phyloP scores from a whole-genome alignment of 1,139 yeast genomes.

The Taphrina populina region DNA sequence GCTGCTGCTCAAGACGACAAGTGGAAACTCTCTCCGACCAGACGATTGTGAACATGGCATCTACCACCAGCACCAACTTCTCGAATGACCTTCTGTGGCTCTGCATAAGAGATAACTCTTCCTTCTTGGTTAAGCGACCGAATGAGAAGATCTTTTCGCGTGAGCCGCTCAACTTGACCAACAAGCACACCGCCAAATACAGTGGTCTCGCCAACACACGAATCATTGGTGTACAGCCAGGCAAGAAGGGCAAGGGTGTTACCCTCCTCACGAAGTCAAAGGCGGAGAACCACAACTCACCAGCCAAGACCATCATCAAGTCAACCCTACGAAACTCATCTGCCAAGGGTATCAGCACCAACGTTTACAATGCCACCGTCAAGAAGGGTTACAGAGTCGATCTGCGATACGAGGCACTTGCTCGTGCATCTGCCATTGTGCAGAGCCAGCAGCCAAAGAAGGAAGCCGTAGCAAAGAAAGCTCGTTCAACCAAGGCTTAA shows the following conservation, averaged over 20 bases:
- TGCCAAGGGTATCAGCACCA: constrained; percentile 49
- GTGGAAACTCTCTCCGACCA: too few relatives aligned
- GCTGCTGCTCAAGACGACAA: too few relatives aligned
- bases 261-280: constrained; percentile 50
- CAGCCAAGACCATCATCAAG: constrained; percentile 36
- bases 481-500: constrained; percentile 28
- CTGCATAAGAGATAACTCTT: constrained; percentile 30
- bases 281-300: constrained; percentile 45
- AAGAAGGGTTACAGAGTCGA: constrained; percentile 54
- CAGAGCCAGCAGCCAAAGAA: constrained; percentile 29
- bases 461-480: constrained; percentile 29
- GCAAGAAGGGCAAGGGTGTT: constrained; percentile 44
- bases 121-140: constrained; percentile 33
- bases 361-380: constrained; percentile 50
- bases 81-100: constrained; percentile 33
- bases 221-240: constrained; percentile 46
- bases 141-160: constrained; percentile 50
- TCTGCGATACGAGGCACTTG: constrained; percentile 43
- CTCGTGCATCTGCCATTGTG: constrained; percentile 23
- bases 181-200: constrained; percentile 49
- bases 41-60: too few relatives aligned
- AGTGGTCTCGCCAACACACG: constrained; percentile 48
- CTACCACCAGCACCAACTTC: constrained; percentile 16
- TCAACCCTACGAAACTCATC: constrained; percentile 44
- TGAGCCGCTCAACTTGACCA: constrained; percentile 54